These are phyloP conservation scores for Porpolomopsis calyptriformis DNA, from an alignment of 768 basidiomycete species.

Conservation along the genomic window DNA sequence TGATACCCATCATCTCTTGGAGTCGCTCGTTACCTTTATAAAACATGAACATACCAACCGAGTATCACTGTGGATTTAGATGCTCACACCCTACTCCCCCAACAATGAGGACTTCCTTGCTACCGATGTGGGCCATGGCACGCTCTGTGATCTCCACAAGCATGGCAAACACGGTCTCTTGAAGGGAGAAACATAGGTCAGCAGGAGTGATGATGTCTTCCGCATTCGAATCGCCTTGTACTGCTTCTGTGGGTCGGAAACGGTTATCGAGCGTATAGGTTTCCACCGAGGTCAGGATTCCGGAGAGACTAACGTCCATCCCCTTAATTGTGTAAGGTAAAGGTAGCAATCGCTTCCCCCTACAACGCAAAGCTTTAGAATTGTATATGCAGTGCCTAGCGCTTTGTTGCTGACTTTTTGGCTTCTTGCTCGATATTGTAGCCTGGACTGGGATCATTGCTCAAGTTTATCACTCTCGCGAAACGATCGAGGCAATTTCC, in stretches of 20 bases:
- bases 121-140: slow-evolving; percentile 98
- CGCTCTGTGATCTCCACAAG: slow-evolving; percentile 97
- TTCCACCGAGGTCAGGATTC: slow-evolving; percentile 81
- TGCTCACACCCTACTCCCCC: slow-evolving; percentile 98
- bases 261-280: slow-evolving; percentile 79
- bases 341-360: slow-evolving; percentile 72
- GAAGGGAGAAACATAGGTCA: slow-evolving; percentile 94
- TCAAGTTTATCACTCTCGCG: slow-evolving; percentile 85
- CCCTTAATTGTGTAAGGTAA: slow-evolving; percentile 96
- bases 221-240: slow-evolving; percentile 28
- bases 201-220: slow-evolving; percentile 80
- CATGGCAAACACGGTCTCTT: slow-evolving; percentile 97
- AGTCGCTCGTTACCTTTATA: slow-evolving; percentile 75
- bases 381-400: background rate
- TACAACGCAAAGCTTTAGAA: slow-evolving; percentile 19
- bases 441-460: slow-evolving; percentile 93
- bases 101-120: slow-evolving; percentile 92
- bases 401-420: slow-evolving; percentile 54
- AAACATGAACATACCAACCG: background rate
- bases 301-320: slow-evolving; percentile 97
- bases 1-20: slow-evolving; percentile 98
- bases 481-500: slow-evolving; percentile 98
- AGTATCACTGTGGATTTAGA: background rate
- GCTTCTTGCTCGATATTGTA: slow-evolving; percentile 97
- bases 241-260: slow-evolving; percentile 42